A percentile compares a stretch with the other conserved stretches of the same genome.
Evolutionary conservation across 2,329 filamentous ascomycete genomes (phyloP).

Genomic region (Tolypocladium pustulatum): DNA sequence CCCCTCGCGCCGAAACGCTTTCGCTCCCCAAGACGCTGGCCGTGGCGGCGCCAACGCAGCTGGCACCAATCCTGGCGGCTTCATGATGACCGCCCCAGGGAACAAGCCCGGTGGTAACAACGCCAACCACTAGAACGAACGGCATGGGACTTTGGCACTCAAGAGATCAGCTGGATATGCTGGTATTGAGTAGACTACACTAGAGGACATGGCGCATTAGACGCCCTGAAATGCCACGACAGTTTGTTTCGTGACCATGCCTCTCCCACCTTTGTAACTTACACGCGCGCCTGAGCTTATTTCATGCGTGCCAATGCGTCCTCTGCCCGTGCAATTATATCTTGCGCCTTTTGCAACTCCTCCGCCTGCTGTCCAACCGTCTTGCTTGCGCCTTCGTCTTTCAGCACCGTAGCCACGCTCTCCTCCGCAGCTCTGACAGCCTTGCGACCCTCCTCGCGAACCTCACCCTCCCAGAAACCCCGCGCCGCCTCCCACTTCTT

Average conservation of each 20-base stretch:
- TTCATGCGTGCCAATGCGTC: conserved; percentile 37
- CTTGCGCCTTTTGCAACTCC: conserved; percentile 28
- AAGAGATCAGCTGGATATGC: conserved; percentile 4
- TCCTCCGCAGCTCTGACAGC: conserved; percentile 46
- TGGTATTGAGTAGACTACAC: conserved; percentile 17
- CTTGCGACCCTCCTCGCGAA: conserved; percentile 56
- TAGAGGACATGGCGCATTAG: conserved; percentile 9
- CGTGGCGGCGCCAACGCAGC: neutral
- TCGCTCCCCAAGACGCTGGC: neutral
- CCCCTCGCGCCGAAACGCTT: neutral
- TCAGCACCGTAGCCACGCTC: conserved; percentile 37
- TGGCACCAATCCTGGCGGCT: neutral
- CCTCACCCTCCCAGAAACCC: conserved; percentile 53
- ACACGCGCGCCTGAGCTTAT: conserved; percentile 17
- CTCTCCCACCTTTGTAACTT: neutral
- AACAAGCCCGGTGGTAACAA: neutral
- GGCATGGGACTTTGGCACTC: neutral
- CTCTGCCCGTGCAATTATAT: conserved; percentile 37
- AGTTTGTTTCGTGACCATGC: neutral
- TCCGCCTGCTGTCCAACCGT: conserved; percentile 13
- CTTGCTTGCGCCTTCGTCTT: conserved; percentile 14
- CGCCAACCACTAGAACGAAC: conserved; percentile 1
- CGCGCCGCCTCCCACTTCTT: conserved; percentile 51
- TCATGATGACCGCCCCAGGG: neutral
- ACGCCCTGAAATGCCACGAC: neutral